Evolutionary conservation across 192 early-diverging fungal species (phyloP).

Genomic region (Borealophlyctis nickersoniae): DNA sequence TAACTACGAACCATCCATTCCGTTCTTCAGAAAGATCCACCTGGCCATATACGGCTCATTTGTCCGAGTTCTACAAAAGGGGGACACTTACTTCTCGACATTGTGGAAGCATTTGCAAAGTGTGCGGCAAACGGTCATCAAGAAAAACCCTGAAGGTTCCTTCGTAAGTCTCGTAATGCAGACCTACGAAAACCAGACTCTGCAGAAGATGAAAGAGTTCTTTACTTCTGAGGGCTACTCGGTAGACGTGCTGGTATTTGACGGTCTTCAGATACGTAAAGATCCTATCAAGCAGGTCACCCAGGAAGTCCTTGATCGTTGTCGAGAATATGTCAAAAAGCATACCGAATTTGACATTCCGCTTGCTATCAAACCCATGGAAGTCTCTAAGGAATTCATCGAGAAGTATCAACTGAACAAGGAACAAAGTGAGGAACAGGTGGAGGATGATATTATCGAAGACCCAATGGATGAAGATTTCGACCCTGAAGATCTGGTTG

Average conservation of each 20-base stretch:
- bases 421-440: not conserved
- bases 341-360: not conserved
- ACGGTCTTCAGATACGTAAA: slow-evolving; percentile 2
- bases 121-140: slow-evolving; percentile 5
- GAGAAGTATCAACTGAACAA: slow-evolving; percentile 1
- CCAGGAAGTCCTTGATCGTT: not conserved
- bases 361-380: slow-evolving; percentile 13
- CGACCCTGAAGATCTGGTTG: not conserved
- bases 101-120: slow-evolving; percentile 8
- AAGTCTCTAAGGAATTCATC: slow-evolving; percentile 8
- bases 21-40: slow-evolving; percentile 3
- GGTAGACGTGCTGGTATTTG: slow-evolving; percentile 9
- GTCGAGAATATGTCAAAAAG: not conserved
- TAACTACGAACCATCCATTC: not conserved
- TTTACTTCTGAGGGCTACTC: not conserved
- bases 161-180: slow-evolving; percentile 14
- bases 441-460: not conserved
- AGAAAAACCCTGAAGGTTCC: slow-evolving; percentile 1
- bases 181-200: slow-evolving; percentile 4
- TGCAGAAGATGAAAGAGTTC: slow-evolving; percentile 4
- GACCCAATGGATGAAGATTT: not conserved
- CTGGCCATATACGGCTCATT: not conserved
- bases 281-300: not conserved
- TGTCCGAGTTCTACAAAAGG: slow-evolving; percentile 5
- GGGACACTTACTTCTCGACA: not conserved